Conservation (phyloP, 2,329 filamentous ascomycete genomes). For the Chaetothyriales sp. region DNA sequence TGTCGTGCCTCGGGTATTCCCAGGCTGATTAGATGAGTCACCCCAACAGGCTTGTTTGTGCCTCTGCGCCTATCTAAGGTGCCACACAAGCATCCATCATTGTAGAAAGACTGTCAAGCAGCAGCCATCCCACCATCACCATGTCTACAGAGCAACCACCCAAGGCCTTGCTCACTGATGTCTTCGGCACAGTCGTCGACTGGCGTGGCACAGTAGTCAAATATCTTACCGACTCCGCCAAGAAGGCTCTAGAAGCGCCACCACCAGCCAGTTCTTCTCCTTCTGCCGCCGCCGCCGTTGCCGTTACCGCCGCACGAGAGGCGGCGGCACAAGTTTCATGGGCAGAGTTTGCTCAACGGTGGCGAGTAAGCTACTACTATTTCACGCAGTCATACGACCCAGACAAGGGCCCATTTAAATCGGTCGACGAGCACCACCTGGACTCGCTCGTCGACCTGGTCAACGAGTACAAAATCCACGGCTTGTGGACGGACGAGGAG, state of each 20-base stretch:
- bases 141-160: conserved; percentile 20
- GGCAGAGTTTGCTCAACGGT: conserved; percentile 51
- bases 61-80: neutral
- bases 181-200: conserved; percentile 68
- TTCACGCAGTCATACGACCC: conserved; percentile 40
- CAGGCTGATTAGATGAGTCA: too few relatives aligned
- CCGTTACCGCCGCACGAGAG: conserved; percentile 30
- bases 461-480: conserved; percentile 37
- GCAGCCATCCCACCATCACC: neutral
- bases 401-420: conserved; percentile 39
- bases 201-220: conserved; percentile 55
- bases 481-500: conserved; percentile 48
- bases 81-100: neutral
- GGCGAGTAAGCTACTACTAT: conserved; percentile 47
- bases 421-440: conserved; percentile 57
- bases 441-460: conserved; percentile 48
- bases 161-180: conserved; percentile 55
- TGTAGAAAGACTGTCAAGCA: neutral
- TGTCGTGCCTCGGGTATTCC: too few relatives aligned
- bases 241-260: conserved; percentile 29
- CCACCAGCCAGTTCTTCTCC: conserved; percentile 21
- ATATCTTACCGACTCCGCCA: conserved; percentile 39
- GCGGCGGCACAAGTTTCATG: conserved; percentile 44
- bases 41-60: neutral
- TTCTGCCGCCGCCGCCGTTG: conserved; percentile 30